Conservation (phyloP, 2,329 filamentous ascomycete genomes). For the Fusarium succisae region DNA sequence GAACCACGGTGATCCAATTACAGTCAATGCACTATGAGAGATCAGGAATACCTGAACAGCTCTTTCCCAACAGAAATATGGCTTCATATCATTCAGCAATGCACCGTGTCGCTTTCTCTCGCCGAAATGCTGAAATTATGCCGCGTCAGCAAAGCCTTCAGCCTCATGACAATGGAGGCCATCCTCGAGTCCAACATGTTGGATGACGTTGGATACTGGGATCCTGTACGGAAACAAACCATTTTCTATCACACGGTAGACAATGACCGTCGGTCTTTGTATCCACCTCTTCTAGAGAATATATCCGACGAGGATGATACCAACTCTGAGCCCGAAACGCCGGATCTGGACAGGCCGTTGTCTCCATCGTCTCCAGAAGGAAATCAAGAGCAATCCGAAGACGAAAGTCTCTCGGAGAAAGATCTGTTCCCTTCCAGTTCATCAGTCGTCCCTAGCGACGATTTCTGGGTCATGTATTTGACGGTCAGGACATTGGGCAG, state of each 20-base stretch:
- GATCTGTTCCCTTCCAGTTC: not conserved
- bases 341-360: not conserved
- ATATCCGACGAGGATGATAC: not conserved
- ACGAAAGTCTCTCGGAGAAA: accelerated
- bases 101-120: not conserved
- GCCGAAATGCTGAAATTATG: not conserved
- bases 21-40: not conserved
- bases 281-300: not conserved
- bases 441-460: not conserved
- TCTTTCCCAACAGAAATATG: not conserved
- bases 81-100: not conserved
- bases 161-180: not conserved
- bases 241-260: not conserved
- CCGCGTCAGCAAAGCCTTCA: not conserved
- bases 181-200: not conserved
- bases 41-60: no score
- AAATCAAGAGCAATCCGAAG: not conserved
- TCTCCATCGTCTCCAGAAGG: not conserved
- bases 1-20: not conserved
- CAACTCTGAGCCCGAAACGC: not conserved
- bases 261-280: not conserved
- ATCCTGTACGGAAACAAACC: not conserved
- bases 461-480: not conserved
- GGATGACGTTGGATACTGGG: not conserved
- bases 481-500: not conserved